Conservation (phyloP, 495 filamentous ascomycete genomes). For the Penicillium coffeae region DNA sequence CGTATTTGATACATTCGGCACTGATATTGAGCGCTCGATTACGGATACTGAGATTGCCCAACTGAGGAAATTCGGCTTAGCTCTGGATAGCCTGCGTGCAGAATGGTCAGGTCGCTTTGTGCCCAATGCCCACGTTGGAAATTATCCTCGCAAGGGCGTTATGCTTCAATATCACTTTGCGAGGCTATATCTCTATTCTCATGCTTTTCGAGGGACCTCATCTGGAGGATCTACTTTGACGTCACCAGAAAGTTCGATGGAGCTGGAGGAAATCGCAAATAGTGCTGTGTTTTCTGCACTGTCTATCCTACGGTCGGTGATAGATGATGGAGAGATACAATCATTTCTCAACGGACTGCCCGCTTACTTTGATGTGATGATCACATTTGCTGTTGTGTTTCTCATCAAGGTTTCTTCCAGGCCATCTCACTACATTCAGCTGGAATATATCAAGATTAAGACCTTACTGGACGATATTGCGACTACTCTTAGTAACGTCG, state of each 20-base stretch:
- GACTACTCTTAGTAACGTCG: background rate
- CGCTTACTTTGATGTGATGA: background rate
- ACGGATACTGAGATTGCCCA: background rate
- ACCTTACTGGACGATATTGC: background rate
- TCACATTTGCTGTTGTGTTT: background rate
- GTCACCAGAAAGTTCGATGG: background rate
- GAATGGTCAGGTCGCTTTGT: slow-evolving; percentile 9
- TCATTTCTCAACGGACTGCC: background rate
- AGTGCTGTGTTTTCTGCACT: background rate
- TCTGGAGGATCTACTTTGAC: background rate
- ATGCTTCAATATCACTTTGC: slow-evolving; percentile 11
- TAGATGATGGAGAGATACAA: background rate
- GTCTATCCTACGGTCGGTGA: background rate
- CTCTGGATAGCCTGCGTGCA: slow-evolving; percentile 10
- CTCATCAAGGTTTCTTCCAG: background rate
- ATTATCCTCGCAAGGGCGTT: slow-evolving; percentile 6
- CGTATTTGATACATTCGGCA: slow-evolving; percentile 25
- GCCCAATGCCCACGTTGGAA: background rate
- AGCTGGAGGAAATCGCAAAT: background rate
- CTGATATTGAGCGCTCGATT: slow-evolving; percentile 19
- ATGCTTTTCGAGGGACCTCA: slow-evolving; percentile 9
- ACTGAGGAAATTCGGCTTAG: slow-evolving; percentile 1
- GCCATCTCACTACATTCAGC: background rate
- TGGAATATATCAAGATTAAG: background rate
- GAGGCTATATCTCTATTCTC: slow-evolving; percentile 13